phyloP scores from a whole-genome alignment of 2,329 filamentous ascomycete species.

The Venturia oleaginea region DNA sequence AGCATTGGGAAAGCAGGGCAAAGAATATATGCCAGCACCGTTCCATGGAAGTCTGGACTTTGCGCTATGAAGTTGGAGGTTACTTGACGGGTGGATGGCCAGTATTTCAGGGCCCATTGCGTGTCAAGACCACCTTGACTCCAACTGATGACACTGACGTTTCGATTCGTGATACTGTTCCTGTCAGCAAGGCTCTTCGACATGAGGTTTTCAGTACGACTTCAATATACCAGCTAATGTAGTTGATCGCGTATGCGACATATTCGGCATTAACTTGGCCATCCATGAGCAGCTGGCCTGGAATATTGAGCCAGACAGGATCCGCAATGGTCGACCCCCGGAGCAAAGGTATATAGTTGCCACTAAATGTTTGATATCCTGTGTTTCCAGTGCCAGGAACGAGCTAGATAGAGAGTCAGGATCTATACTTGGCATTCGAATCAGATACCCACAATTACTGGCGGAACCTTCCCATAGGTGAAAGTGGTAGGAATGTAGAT shows the following conservation, averaged over 20 bases:
- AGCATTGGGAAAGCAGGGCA: slow-evolving; percentile 21
- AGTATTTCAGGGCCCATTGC: slow-evolving; percentile 52
- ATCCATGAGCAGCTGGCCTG: slow-evolving; percentile 38
- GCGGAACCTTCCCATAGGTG: slow-evolving; percentile 36
- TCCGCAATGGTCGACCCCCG: slow-evolving; percentile 35
- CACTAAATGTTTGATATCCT: slow-evolving; percentile 36
- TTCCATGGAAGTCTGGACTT: slow-evolving; percentile 46
- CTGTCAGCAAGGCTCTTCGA: not conserved
- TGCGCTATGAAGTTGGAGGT: slow-evolving; percentile 45
- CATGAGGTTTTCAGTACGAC: not conserved
- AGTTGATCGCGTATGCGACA: slow-evolving; percentile 50
- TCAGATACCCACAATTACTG: slow-evolving; percentile 30
- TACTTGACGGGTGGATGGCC: slow-evolving; percentile 39
- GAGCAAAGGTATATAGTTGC: slow-evolving; percentile 43
- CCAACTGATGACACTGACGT: slow-evolving; percentile 42
- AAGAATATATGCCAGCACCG: slow-evolving; percentile 16
- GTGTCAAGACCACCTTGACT: slow-evolving; percentile 46
- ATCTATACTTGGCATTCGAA: not conserved
- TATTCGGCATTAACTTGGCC: slow-evolving; percentile 46
- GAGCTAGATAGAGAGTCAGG: slow-evolving; percentile 21
- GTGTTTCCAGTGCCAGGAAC: slow-evolving; percentile 45
- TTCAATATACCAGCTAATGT: slow-evolving; percentile 36
- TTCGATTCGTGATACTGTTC: slow-evolving; percentile 17
- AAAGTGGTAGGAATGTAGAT: slow-evolving; percentile 45
- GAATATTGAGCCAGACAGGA: slow-evolving; percentile 49